Evolutionary conservation across 306 rosid genomes (phyloP).

Genomic region (Dryas drummondii): DNA sequence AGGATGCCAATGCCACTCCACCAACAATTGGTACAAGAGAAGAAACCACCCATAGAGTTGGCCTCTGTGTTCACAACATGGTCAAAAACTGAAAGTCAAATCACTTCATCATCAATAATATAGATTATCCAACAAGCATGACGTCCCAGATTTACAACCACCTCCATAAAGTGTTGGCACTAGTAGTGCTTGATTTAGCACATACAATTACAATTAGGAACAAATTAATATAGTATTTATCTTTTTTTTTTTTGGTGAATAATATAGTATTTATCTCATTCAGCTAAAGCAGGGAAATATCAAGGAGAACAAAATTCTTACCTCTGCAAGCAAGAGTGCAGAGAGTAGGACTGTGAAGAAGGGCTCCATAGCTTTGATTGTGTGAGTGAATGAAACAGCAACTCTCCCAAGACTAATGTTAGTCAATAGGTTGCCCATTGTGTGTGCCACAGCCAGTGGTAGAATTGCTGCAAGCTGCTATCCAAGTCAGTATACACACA

Average conservation of each 20-base stretch:
- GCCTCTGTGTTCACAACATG: constrained; percentile 53
- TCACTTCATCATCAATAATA: constrained; percentile 6
- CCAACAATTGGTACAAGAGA: constrained; percentile 91
- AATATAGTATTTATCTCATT: neutral
- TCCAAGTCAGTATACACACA: neutral
- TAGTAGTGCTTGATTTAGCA: neutral
- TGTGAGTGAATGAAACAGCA: constrained; percentile 83
- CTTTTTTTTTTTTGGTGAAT: too few species aligned
- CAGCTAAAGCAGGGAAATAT: neutral
- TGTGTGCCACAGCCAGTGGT: constrained; percentile 66
- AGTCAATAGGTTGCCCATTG: constrained; percentile 70
- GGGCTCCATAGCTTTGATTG: constrained; percentile 82
- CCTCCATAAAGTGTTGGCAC: neutral
- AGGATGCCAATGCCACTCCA: constrained; percentile 85
- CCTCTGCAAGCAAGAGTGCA: constrained; percentile 62
- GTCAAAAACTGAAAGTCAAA: constrained; percentile 36
- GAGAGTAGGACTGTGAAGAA: constrained; percentile 70
- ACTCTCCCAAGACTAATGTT: constrained; percentile 71
- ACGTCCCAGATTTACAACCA: neutral
- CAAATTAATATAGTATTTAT: neutral
- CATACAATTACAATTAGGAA: neutral
- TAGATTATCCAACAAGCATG: neutral
- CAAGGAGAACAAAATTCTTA: constrained; percentile 17
- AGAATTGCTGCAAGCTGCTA: constrained; percentile 47
- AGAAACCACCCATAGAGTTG: constrained; percentile 72